phyloP scores from a whole-genome alignment of 306 rosid genomes.

The Mucuna pruriens region DNA sequence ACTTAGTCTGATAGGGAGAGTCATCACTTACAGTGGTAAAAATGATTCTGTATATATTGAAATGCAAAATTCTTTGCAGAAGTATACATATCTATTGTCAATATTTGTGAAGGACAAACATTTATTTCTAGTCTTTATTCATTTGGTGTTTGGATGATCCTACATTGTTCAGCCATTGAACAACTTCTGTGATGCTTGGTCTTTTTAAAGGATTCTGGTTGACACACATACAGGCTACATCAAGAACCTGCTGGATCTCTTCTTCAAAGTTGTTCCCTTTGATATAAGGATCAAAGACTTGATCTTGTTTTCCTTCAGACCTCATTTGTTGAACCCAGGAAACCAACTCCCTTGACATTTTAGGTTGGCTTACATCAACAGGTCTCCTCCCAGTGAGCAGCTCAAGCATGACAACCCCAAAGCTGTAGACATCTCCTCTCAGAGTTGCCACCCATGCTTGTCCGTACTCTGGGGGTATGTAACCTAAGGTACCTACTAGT shows the following conservation, averaged over 20 bases:
- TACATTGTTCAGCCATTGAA: conserved; percentile 73
- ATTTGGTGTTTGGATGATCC: conserved; percentile 52
- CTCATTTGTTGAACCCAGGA: conserved; percentile 83
- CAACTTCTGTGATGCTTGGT: conserved; percentile 79
- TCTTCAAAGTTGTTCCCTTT: conserved; percentile 70
- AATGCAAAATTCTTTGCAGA: conserved; percentile 9
- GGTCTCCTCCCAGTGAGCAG: conserved; percentile 84
- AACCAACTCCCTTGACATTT: conserved; percentile 74
- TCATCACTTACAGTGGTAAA: conserved; percentile 4
- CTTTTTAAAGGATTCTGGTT: conserved; percentile 76
- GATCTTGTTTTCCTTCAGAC: conserved; percentile 66
- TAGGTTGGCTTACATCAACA: conserved; percentile 75
- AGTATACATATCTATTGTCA: conserved; percentile 13
- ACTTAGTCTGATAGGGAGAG: neutral
- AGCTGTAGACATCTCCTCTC: conserved; percentile 89
- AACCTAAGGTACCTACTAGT: conserved; percentile 91
- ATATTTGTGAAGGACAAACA: conserved; percentile 3
- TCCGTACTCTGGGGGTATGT: conserved; percentile 93
- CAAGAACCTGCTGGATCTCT: conserved; percentile 77
- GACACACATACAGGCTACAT: conserved; percentile 84
- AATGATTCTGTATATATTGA: conserved; percentile 24
- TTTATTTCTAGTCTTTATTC: conserved; percentile 52
- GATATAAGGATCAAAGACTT: conserved; percentile 69
- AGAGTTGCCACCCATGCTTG: conserved; percentile 95
- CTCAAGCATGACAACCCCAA: conserved; percentile 93